Conservation (phyloP, 768 basidiomycete species). For the Gyrodon lividus region DNA sequence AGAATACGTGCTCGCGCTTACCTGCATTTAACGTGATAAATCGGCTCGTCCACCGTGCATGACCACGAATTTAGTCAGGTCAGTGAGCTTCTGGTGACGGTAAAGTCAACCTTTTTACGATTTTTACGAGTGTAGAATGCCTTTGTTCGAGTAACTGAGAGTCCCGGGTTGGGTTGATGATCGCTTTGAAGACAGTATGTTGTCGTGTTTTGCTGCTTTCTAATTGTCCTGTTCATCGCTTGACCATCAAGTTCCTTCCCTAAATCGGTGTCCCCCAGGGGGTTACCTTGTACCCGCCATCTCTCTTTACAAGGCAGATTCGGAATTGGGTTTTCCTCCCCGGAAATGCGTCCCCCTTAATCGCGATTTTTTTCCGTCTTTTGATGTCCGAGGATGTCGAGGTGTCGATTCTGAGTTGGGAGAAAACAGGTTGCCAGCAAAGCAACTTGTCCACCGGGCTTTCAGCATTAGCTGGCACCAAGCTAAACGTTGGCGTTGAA, state of each 20-base stretch:
- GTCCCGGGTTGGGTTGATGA: slow-evolving; percentile 6
- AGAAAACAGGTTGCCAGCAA: slow-evolving; percentile 10
- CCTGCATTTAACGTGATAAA: neutral
- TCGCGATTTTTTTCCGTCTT: slow-evolving; percentile 1
- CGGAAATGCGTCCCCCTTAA: slow-evolving; percentile 5
- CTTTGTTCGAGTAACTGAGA: slow-evolving; percentile 1
- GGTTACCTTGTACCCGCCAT: slow-evolving; percentile 17
- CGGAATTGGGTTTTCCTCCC: slow-evolving; percentile 13
- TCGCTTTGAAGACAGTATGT: neutral
- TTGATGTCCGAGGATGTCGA: slow-evolving; percentile 30
- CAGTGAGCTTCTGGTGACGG: neutral
- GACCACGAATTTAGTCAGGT: neutral
- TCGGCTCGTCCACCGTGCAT: neutral
- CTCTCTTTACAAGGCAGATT: slow-evolving; percentile 21
- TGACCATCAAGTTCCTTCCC: slow-evolving; percentile 5
- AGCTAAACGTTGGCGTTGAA: no score
- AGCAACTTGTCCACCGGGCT: neutral
- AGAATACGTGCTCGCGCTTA: neutral
- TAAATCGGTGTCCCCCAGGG: slow-evolving; percentile 11
- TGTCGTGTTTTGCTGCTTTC: neutral
- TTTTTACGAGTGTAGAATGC: slow-evolving; percentile 2
- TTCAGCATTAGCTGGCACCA: neutral
- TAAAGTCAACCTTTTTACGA: neutral
- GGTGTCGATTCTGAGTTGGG: slow-evolving; percentile 14
- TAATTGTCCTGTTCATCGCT: slow-evolving; percentile 1